Base-by-base conservation (phyloP, 2,329 filamentous ascomycete species). In the Fusarium coicis region DNA sequence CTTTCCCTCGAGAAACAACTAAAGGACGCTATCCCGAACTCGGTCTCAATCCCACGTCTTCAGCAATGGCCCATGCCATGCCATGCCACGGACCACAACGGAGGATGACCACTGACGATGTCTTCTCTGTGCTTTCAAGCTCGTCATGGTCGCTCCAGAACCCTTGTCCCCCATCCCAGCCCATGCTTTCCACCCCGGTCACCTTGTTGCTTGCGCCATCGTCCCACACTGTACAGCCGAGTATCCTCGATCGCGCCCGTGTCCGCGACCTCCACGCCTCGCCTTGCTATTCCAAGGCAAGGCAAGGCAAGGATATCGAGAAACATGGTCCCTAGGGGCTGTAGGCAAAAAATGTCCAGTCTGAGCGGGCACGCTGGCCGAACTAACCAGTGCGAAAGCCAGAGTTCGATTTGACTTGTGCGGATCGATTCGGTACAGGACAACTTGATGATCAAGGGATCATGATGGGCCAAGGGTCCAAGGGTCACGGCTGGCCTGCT, bases 141-240 rank as follows among this genome's bases (percentile, higher is more conserved):
- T 77, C 73, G 75, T 77, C 75, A 76, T 77, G 75, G 71, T 66
- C 71, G 68, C 63, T 76, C 66, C 70, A 73, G 58, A 72, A 62
- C 71, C 74, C 74, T 73, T 74, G 68, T 66, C 73, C 50, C 57
- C 72, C 60, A 62, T 64, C 56, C 72, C 66, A 74, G 72, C 71
- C 71, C 71, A 72, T 65, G 63, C 68, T 74, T 72, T 68, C 54
- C 57, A 75, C 72, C 75, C 72, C 63, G 58, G 74, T 74, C 74
- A 70, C 72, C 68, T 75, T 66, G 67, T 60, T 66, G 72, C 76
- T 78, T 76, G 76, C 76, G 76, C 76, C 76, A 78, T 78, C 75
- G 76, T 78, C 76, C 76, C 76, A 78, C 76, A 77, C 75, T 78
- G 76, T 76, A 76, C 73, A 76, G 74, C 76, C 75, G 76, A 78